Conservation (phyloP, 2,329 filamentous ascomycete species). For the Chaetomiaceae sp. region DNA sequence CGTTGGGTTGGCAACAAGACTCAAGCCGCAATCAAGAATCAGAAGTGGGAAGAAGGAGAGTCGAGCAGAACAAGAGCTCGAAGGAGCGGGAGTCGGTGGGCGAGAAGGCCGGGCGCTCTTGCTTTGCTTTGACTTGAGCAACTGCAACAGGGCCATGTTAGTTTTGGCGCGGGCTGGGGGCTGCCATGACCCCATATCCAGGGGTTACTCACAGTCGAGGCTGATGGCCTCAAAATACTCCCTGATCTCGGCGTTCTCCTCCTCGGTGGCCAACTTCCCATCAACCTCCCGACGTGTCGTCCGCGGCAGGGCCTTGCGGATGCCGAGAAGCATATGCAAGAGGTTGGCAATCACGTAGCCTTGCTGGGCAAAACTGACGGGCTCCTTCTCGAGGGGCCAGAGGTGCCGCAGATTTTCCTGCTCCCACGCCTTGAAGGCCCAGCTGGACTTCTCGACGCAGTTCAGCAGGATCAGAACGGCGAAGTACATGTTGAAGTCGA, state of each 20-base stretch:
- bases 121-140: slow-evolving; percentile 40
- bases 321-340: slow-evolving; percentile 57
- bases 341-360: slow-evolving; percentile 55
- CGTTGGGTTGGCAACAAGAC: too few relatives aligned
- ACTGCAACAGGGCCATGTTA: slow-evolving; percentile 27
- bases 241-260: slow-evolving; percentile 41
- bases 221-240: slow-evolving; percentile 53
- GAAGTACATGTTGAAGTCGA: slow-evolving; percentile 58
- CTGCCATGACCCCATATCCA: background rate
- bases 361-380: slow-evolving; percentile 53
- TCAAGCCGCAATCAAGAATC: slow-evolving; percentile 13
- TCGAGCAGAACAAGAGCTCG: slow-evolving; percentile 42
- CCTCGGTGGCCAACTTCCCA: slow-evolving; percentile 45
- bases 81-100: slow-evolving; percentile 43
- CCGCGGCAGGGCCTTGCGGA: slow-evolving; percentile 54
- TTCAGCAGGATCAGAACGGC: slow-evolving; percentile 59
- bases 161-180: background rate
- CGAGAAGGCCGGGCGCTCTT: slow-evolving; percentile 49
- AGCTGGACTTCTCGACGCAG: slow-evolving; percentile 63
- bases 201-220: slow-evolving; percentile 48
- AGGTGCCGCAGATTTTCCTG: slow-evolving; percentile 53
- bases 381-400: slow-evolving; percentile 58
- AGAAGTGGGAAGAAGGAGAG: slow-evolving; percentile 34
- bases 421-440: slow-evolving; percentile 65
- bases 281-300: slow-evolving; percentile 41